Conservation (phyloP, 164 flowering plant genomes). For the Stephania japonica region DNA sequence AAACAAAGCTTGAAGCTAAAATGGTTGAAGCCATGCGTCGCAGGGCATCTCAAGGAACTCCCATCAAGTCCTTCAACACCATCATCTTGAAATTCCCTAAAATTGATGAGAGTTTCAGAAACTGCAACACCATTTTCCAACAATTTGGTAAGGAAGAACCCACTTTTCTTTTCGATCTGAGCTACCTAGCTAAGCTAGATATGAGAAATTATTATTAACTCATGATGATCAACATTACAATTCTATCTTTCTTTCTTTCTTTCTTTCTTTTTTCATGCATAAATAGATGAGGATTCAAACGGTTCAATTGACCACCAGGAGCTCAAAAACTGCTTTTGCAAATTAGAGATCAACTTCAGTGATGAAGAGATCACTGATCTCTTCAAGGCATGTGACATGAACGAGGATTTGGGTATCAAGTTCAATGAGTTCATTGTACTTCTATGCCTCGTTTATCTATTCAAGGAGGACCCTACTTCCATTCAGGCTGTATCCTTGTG, state of each 20-base stretch:
- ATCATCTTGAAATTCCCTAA: slow-evolving; percentile 83
- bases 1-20: slow-evolving; percentile 81
- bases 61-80: slow-evolving; percentile 74
- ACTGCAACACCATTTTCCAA: slow-evolving; percentile 65
- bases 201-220: not conserved
- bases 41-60: slow-evolving; percentile 54
- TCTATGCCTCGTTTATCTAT: slow-evolving; percentile 89
- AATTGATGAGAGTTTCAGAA: slow-evolving; percentile 74
- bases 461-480: slow-evolving; percentile 60
- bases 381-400: slow-evolving; percentile 81
- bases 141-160: slow-evolving; percentile 55
- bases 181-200: too few species aligned
- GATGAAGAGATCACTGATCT: slow-evolving; percentile 83
- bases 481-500: slow-evolving; percentile 55
- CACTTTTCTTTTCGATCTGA: not conserved
- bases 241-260: not conserved
- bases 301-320: slow-evolving; percentile 81
- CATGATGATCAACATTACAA: not conserved
- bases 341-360: slow-evolving; percentile 57
- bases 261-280: slow-evolving; percentile 35
- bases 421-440: slow-evolving; percentile 94
- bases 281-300: slow-evolving; percentile 80
- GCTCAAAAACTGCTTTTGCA: slow-evolving; percentile 61
- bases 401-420: slow-evolving; percentile 65
- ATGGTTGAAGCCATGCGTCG: slow-evolving; percentile 75